Base-by-base conservation (phyloP, 2,329 filamentous ascomycete genomes). In the Pseudogymnoascus sp. region DNA sequence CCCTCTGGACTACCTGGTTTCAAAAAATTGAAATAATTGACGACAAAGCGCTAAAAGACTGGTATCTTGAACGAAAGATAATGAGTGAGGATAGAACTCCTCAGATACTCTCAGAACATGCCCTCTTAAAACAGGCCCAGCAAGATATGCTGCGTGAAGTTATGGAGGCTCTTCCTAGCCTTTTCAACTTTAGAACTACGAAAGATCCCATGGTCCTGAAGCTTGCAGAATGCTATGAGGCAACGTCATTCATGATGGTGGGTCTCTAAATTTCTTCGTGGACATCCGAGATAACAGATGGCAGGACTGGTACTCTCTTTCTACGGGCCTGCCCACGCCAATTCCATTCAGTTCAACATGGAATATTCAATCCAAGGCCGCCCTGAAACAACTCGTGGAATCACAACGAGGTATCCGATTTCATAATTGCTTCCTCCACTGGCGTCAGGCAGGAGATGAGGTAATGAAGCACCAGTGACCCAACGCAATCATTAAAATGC, bases 1-100 rank as follows among this genome's bases (percentile, higher is more conserved):
- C 80, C 21, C 79, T 82, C 66, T 88, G 85, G 85, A 80, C 82
- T 3, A 82, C 78, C 2, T 87, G 84, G 84, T 77, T 80, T 65
- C 72, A 77, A 61, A 77, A 78, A 43, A 79, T 84, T 45, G 77
- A 79, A 58, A 75, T 75, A 5, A 72, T 83, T 28, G 76, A 78
- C 43, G 81, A 83, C 65, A 72, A 75, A n/a, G 79, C 81, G 40
- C 75, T 83, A 6, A 72, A 80, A 33, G 73, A 75, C 12, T 84
- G 81, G 80, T 81, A 80, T 68, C 69, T 74, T 9, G 67, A 65
- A 65, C 35, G 21, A 23, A 23, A 23, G 21, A 23, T 23, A 23
- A 23, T 23, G 21, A 23, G 21, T 23, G 21, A 23, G 21, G 21
- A 23, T 23, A 23, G 21, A 23, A 23, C 21, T 23, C 21, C 21